phyloP scores from a whole-genome alignment of 352 stramenopile species.

The Phytophthora cajani region DNA sequence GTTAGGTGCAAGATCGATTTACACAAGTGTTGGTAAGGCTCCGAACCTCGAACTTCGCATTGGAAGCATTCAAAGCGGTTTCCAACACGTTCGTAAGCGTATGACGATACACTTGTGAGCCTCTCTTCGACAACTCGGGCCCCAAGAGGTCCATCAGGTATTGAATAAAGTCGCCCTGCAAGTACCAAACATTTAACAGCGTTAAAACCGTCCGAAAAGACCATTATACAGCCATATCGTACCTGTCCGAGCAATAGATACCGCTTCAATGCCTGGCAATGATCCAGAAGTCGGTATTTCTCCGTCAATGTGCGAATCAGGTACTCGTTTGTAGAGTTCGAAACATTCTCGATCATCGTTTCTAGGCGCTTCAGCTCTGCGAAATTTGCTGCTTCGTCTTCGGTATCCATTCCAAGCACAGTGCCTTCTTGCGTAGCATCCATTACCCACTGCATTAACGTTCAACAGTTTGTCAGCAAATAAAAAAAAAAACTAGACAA shows the following conservation, averaged over 20 bases:
- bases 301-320: slow-evolving; percentile 93
- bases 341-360: slow-evolving; percentile 81
- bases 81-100: slow-evolving; percentile 96
- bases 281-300: slow-evolving; percentile 93
- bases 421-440: slow-evolving; percentile 54
- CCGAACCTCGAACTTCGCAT: slow-evolving; percentile 94
- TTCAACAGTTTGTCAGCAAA: neutral
- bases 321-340: slow-evolving; percentile 86
- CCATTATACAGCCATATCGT: slow-evolving; percentile 3
- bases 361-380: slow-evolving; percentile 75
- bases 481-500: neutral
- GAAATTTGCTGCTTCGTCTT: slow-evolving; percentile 73
- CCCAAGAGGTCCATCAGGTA: slow-evolving; percentile 95
- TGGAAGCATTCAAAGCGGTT: slow-evolving; percentile 94
- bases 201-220: too few species aligned
- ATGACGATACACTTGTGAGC: slow-evolving; percentile 94
- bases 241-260: slow-evolving; percentile 98
- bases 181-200: neutral
- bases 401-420: slow-evolving; percentile 52
- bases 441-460: slow-evolving; percentile 72
- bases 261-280: slow-evolving; percentile 96
- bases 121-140: slow-evolving; percentile 90
- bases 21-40: neutral
- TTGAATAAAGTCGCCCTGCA: slow-evolving; percentile 96
- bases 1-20: neutral